These are phyloP conservation scores for Ilex paraguariensis DNA, from an alignment of 305 asterid genomes.

Conservation along the genomic window DNA sequence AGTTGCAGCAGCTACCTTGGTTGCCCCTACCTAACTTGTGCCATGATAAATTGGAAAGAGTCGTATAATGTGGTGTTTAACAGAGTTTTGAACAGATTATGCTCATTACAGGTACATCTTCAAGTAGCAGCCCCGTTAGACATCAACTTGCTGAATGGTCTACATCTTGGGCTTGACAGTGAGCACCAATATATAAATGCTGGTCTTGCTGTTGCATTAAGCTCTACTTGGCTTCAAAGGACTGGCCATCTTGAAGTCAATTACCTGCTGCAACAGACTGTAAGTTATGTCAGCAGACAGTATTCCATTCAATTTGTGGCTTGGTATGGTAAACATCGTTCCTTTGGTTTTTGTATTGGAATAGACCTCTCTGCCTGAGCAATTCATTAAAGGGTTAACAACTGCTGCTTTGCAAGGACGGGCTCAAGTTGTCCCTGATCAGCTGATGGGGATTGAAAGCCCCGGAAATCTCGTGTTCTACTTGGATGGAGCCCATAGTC, in stretches of 20 bases:
- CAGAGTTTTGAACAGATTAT: too few relatives aligned
- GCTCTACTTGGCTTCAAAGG: slow-evolving; percentile 93
- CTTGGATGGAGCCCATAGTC: slow-evolving; percentile 99
- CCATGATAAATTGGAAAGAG: too few relatives aligned
- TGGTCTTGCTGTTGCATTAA: slow-evolving; percentile 84
- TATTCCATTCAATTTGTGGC: too few relatives aligned
- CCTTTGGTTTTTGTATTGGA: not conserved
- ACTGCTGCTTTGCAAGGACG: slow-evolving; percentile 87
- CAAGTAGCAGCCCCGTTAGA: slow-evolving; percentile 76
- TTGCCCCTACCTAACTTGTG: slow-evolving; percentile 5
- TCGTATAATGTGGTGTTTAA: too few relatives aligned
- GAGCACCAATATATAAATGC: slow-evolving; percentile 95
- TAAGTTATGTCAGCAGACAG: slow-evolving; percentile 32
- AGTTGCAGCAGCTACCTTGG: slow-evolving; percentile 1
- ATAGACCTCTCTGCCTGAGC: slow-evolving; percentile 82
- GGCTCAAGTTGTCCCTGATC: slow-evolving; percentile 81
- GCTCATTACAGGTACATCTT: slow-evolving; percentile 58
- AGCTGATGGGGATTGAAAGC: slow-evolving; percentile 51
- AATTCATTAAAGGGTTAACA: slow-evolving; percentile 73
- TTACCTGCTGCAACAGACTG: slow-evolving; percentile 61
- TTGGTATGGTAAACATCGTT: too few relatives aligned
- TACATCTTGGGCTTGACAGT: slow-evolving; percentile 88
- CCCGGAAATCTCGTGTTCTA: slow-evolving; percentile 74
- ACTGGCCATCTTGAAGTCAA: slow-evolving; percentile 74
- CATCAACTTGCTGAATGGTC: slow-evolving; percentile 52